phyloP scores from a whole-genome alignment of 148 eudicot species.

The Vaccinium darrowii region DNA sequence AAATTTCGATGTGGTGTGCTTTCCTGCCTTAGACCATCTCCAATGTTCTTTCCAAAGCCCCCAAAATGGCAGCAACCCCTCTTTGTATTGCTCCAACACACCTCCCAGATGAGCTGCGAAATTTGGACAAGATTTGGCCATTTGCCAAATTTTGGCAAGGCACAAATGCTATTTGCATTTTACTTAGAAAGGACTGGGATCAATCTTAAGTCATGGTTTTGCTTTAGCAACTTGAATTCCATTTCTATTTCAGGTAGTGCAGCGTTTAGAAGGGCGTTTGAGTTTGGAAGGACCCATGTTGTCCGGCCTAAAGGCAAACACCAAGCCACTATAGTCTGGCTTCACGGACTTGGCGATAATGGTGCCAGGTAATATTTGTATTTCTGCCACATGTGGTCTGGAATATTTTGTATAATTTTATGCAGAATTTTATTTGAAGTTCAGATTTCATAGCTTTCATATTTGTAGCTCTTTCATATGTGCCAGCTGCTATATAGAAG shows the following conservation, averaged over 20 bases:
- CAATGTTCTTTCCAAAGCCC: not conserved
- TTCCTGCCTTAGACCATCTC: not conserved
- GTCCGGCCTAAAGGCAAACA: slow-evolving; percentile 92
- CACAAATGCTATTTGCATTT: not conserved
- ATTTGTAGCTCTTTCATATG: not conserved
- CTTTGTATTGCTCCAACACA: not conserved
- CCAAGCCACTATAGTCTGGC: slow-evolving; percentile 92
- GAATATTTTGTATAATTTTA: not conserved
- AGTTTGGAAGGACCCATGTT: slow-evolving; percentile 83
- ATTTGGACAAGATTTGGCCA: not conserved
- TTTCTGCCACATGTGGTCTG: not conserved
- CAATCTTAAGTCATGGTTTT: not conserved
- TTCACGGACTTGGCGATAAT: slow-evolving; percentile 96
- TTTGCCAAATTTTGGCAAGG: not conserved
- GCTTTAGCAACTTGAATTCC: slow-evolving; percentile 10
- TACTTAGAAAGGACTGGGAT: not conserved
- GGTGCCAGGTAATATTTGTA: slow-evolving; percentile 65
- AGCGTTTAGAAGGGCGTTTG: slow-evolving; percentile 65
- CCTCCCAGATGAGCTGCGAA: not conserved
- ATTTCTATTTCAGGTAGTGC: slow-evolving; percentile 51
- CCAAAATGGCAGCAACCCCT: not conserved
- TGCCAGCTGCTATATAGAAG: not conserved
- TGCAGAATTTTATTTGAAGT: not conserved
- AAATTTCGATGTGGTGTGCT: not conserved
- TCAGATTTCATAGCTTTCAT: not conserved